Evolutionary conservation across 2,329 filamentous ascomycete species (phyloP).

Genomic region (Beauveria sp.): DNA sequence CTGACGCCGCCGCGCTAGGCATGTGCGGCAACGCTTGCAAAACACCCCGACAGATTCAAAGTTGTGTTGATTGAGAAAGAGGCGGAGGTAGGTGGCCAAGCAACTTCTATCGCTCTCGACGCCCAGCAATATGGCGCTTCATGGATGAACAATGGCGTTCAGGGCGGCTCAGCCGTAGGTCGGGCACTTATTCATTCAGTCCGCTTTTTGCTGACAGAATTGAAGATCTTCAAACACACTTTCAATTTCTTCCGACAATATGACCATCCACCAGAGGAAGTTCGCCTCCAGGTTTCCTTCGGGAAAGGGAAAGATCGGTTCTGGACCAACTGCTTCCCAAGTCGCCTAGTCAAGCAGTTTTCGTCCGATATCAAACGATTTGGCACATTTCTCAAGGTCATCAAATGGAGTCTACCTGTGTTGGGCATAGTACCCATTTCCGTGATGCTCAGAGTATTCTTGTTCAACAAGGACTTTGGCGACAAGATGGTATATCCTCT

Average conservation of each 20-base stretch:
- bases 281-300: conserved; percentile 56
- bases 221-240: conserved; percentile 58
- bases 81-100: conserved; percentile 52
- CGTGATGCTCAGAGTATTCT: conserved; percentile 57
- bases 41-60: conserved; percentile 57
- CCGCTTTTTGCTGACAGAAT: not conserved
- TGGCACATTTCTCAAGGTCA: conserved; percentile 45
- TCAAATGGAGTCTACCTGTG: conserved; percentile 52
- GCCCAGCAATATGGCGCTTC: conserved; percentile 47
- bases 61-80: conserved; percentile 55
- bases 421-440: conserved; percentile 56
- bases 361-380: conserved; percentile 50
- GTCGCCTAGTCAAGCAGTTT: conserved; percentile 46
- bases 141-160: conserved; percentile 58
- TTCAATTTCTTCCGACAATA: conserved; percentile 56
- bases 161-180: conserved; percentile 42
- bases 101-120: conserved; percentile 51
- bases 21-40: conserved; percentile 58
- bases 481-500: conserved; percentile 65
- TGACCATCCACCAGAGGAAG: conserved; percentile 46
- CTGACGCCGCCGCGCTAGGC: conserved; percentile 31
- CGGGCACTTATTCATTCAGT: no score
- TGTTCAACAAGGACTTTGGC: conserved; percentile 62
- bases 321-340: conserved; percentile 60
- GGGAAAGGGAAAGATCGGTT: conserved; percentile 51